A percentile compares a stretch with the other conserved stretches of the same genome.
These are phyloP conservation scores for Solanum pinnatisectum DNA, from an alignment of 257 asterid species.

Conservation along the genomic window DNA sequence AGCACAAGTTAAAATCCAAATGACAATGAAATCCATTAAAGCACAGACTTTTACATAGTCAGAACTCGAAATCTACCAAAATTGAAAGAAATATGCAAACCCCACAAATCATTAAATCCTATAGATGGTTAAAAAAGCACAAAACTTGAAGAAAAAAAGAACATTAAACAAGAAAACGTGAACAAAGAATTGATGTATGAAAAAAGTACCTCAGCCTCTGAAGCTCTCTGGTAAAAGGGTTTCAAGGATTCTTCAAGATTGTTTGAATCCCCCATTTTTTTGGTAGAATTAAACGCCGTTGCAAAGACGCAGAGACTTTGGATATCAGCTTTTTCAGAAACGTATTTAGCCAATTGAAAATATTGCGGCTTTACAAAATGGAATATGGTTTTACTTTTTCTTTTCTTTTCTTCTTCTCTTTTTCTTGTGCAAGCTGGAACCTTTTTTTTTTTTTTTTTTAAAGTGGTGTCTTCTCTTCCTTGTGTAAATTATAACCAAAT, in stretches of 20 bases:
- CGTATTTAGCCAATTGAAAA: background rate
- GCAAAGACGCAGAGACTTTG: background rate
- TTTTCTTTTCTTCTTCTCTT: background rate
- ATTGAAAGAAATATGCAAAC: background rate
- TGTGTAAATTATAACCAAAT: no score
- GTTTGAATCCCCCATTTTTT: slow-evolving; percentile 27
- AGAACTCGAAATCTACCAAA: background rate
- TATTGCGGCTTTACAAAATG: background rate
- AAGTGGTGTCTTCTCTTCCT: no score
- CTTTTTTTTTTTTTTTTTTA: background rate
- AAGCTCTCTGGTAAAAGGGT: slow-evolving; percentile 69
- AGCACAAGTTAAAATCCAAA: background rate
- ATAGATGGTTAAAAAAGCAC: background rate
- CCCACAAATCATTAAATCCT: background rate
- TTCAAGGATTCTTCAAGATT: slow-evolving; percentile 37
- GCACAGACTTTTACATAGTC: background rate
- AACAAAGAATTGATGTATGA: background rate
- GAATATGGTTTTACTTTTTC: background rate
- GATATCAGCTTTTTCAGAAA: background rate
- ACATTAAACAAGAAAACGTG: background rate
- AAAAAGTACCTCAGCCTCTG: slow-evolving; percentile 62
- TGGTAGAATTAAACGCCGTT: background rate
- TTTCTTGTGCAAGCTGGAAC: background rate
- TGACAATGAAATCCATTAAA: background rate
- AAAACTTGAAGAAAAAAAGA: background rate